Base-by-base conservation (phyloP, 2,329 filamentous ascomycete species). In the Myotisia sp. region DNA sequence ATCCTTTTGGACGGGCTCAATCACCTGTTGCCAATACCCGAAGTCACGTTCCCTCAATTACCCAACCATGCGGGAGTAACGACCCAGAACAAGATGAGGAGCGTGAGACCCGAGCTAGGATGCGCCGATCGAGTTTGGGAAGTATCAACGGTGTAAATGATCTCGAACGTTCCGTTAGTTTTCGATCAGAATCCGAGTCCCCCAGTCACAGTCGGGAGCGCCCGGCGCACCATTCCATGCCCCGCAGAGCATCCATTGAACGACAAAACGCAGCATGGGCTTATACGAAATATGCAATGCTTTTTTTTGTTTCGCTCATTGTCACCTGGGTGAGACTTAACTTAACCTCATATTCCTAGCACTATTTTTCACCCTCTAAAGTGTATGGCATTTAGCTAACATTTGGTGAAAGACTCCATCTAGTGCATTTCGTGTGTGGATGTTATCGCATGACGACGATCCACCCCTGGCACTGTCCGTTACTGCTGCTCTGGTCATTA, bases 371-470 rank as follows among this genome's bases (percentile, higher is more conserved):
- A 17, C 18, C 4, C 26, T 23, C 29, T 32, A 22, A 32, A 7
- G 23, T 21, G 6, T 22, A 22, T 21, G 14, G n/a, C 24, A 21
- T 2, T 9, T 22, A 32, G 29, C 16, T 32, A 32, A n/a, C n/a
- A n/a, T n/a, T n/a, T n/a, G n/a, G n/a, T 20, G 29, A 17, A 28
- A 58, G 54, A 53, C 86, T 37, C 83, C 73, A 1, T 85, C 79
- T 1, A 81, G 76, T 14, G 68, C 78, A 39, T 90, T 92, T 52
- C 69, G 83, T 6, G 69, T 86, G 10, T 85, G 79, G 55, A 73
- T 73, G 3, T 63, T 85, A 10, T 63, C 74, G 6, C 63, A 78
- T 47, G 60, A 65, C 0, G 56, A 67, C 17, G 38, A 64, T 3
- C 56, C 67, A 0, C 67, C 63, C 9, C 66, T 75, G 18, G 60